These are phyloP conservation scores for Pseudocercospora crystallina DNA, from an alignment of 2,329 filamentous ascomycete species.

Conservation along the genomic window DNA sequence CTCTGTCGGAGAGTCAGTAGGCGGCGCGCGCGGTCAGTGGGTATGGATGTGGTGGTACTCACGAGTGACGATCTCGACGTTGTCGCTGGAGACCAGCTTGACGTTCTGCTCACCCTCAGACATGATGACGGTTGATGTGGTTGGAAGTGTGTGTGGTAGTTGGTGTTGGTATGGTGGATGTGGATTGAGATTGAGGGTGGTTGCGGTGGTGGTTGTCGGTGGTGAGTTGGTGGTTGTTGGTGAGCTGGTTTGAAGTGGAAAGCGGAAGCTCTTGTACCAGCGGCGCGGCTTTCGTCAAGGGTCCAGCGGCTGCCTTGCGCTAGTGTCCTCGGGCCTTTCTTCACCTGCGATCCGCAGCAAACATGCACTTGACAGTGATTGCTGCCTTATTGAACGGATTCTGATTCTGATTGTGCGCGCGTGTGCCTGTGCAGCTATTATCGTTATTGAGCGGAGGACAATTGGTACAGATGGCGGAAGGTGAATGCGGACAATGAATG, in stretches of 20 bases:
- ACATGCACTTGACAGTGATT: too few relatives aligned
- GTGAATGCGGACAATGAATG: too few relatives aligned
- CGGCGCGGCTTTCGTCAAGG: too few relatives aligned
- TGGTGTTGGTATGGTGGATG: constrained; percentile 12
- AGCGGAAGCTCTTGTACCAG: background rate
- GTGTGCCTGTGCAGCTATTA: too few relatives aligned
- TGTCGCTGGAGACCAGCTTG: constrained; percentile 48
- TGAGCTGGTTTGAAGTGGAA: background rate
- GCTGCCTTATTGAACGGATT: too few relatives aligned
- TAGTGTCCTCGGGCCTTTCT: too few relatives aligned
- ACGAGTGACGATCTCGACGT: constrained; percentile 46
- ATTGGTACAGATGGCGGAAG: too few relatives aligned
- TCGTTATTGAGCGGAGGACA: too few relatives aligned
- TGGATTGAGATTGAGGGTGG: constrained; percentile 3
- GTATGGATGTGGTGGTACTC: constrained; percentile 15
- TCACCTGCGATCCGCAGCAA: too few relatives aligned
- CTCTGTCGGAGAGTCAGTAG: constrained; percentile 48
- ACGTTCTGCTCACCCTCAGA: constrained; percentile 39
- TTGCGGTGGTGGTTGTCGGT: constrained; percentile 9
- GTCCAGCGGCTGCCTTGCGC: too few relatives aligned
- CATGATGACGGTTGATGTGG: constrained; percentile 30
- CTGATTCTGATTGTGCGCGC: too few relatives aligned
- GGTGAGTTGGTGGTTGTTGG: constrained; percentile 3
- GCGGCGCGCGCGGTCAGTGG: constrained; percentile 7
- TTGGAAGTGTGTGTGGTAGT: constrained; percentile 11